Base-by-base conservation (phyloP, 345 rosid genomes). In the Noccaea bulbosa region DNA sequence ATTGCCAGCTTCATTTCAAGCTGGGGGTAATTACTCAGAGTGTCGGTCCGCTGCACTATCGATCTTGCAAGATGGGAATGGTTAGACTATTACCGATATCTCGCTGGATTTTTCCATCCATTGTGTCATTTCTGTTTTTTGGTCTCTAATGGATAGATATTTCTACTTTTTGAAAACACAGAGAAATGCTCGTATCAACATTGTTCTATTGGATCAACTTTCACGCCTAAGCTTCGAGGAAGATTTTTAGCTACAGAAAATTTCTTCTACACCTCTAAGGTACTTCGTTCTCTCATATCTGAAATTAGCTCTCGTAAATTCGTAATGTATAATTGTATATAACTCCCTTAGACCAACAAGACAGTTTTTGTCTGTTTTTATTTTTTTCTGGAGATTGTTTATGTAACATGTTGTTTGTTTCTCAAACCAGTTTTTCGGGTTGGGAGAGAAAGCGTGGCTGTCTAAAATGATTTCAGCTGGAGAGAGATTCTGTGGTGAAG, bases 241-340 rank as follows among this genome's bases (percentile, higher is more conserved):
- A 88, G 80, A 35, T 85, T 93, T 77, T 78, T 93, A 79, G 98
- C 97, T 8, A 90, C 93, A 7, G 97, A 90, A 80, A 93, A 93
- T 63, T 87, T 93, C 83, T 93, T 90, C 77, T 54, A 93, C 72
- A 93, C 98, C 32, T 88, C 96, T 65, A 90, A 85, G 97, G 98
- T 93, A 70, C 54, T 60, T 16, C 5, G 52, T 39, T 62, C 64
- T 40, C 56, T 56, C 27, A 37, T 73, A 48, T 51, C 62, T 10
- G 33, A 20, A 20, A 14, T 37, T 27, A 11, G 16, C 5, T 2
- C 12, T 20, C 2, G 14, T 60, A 7, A 3, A 1, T 8, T 20
- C 2, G 14, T 60, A 7, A 3, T 70, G 14, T 60, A 50, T 8
- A 50, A 7, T 2, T 70, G 14, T 60, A 50, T 8, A 50, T 49